Base-by-base conservation (phyloP, 2,329 filamentous ascomycete species). In the Fusarium oligoseptatum region DNA sequence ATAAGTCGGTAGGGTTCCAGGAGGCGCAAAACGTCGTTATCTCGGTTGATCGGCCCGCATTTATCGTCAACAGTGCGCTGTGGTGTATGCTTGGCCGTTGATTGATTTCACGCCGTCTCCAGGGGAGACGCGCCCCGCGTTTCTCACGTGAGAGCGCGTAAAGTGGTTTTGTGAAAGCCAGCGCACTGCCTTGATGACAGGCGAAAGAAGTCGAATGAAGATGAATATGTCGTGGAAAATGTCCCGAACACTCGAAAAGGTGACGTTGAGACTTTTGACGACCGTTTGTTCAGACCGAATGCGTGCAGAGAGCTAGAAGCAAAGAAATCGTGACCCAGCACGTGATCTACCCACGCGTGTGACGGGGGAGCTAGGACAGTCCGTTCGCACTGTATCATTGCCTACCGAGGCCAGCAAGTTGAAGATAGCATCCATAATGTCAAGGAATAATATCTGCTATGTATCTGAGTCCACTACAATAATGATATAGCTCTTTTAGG, bases 121-220 rank as follows among this genome's bases (percentile, higher is more conserved):
- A 66, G 39, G 41, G 68, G 74, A 57, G 67, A 74, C 77, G 79
- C 82, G 82, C 74, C 60, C 68, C 82, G 76, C 81, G 79, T 11
- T 6, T 2, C 4, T 74, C 83, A 84, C 83, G 82, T 84, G 83
- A 75, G 14, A 14, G 15, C 81, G 81, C 79, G 82, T 83, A 80
- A 78, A 84, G 76, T 79, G 78, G 41, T 61, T 75, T 36, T 29
- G 2, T 24, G 32, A 52, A 56, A 10, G 27, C 10, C 14, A 7
- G 37, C 37, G 10, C 20, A 24, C 7, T 7, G 36, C 36, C 58
- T 45, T n/a, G 41, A 60, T 24, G 15, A 22, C 10, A 34, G 60
- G 12, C 34, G 9, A 14, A 22, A 58, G 39, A 22, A 24, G n/a
- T 22, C 12, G 17, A 24, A 50, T n/a, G n/a, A 4, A 37, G 29